phyloP scores from a whole-genome alignment of 148 eudicot species.

The Pouteria glomerata region DNA sequence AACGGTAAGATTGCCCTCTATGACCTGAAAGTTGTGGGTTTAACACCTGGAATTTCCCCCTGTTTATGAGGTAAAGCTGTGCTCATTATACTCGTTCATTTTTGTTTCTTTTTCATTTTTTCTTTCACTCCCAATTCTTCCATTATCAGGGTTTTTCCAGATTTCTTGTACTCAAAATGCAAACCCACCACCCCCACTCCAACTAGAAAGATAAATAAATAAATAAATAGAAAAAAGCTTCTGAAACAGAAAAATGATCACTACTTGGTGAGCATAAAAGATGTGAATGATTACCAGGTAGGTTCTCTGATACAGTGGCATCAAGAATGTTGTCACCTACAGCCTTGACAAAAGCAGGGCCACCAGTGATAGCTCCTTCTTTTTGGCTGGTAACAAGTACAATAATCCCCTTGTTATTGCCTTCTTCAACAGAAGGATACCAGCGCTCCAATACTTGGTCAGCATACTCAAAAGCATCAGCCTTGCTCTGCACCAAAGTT shows the following conservation, averaged over 20 bases:
- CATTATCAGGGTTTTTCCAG: neutral
- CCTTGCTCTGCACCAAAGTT: conserved; percentile 75
- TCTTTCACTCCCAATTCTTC: too few relatives aligned
- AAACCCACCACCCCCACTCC: too few relatives aligned
- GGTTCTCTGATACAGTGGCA: conserved; percentile 89
- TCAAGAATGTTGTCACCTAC: conserved; percentile 93
- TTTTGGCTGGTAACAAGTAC: conserved; percentile 97
- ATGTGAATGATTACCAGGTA: conserved; percentile 54
- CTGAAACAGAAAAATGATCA: too few relatives aligned
- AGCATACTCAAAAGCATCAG: conserved; percentile 99
- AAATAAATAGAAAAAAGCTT: too few relatives aligned
- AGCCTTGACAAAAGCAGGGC: conserved; percentile 92
- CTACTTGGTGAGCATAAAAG: neutral
- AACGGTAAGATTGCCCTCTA: too few relatives aligned
- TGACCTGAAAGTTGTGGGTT: too few relatives aligned
- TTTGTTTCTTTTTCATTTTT: too few relatives aligned
- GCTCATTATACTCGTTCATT: neutral
- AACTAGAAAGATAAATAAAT: too few relatives aligned
- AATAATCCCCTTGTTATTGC: conserved; percentile 83
- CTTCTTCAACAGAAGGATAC: conserved; percentile 90
- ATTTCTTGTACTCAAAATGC: neutral
- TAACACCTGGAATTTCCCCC: too few relatives aligned
- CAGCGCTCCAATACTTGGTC: conserved; percentile 90
- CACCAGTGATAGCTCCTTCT: conserved; percentile 98
- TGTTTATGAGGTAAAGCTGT: neutral